Base-by-base conservation (phyloP, 768 basidiomycete species). In the Collybia nuda region DNA sequence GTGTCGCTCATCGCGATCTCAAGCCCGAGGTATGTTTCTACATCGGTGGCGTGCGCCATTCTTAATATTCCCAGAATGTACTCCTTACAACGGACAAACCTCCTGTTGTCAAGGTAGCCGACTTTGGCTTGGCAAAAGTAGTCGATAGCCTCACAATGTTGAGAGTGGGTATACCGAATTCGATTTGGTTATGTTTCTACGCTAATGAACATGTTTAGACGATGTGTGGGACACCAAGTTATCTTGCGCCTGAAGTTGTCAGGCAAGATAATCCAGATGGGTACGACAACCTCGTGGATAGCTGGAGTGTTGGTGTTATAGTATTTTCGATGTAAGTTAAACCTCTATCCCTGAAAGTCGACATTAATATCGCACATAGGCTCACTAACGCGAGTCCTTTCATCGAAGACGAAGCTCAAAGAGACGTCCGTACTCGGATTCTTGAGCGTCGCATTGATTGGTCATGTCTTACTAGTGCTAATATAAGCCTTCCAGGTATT, bases 241-340 rank as follows among this genome's bases (percentile, higher is more conserved):
- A 98, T 64, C 84, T 97, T 5, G 94, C 93, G 1, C 93, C 93
- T 1, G 95, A 98, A 58, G 92, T 99, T 26, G 88, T 98, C 43
- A 72, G 71, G 54, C 85, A 87, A 54, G 67, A 75, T 39, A 72
- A 78, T 38, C 68, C 75, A 23, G 72, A 81, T 49, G 95, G 94
- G 2, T 98, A 99, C 61, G 86, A 88, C 60, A 81, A 86, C 50
- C 72, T 88, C 17, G 97, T 98, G 44, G 97, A 99, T 63, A 93
- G 91, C 55, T 99, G 94, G 94, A 95, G 92, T 40, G 82, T 94
- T 9, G 96, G 97, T 5, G 93, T 97, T 18, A 97, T 98, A 47
- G 81, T 98, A 1, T 98, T 88, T 60, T 87, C 87, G 19, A 94
- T 93, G 94, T 93, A 60, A 39, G 14, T 11, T 44, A 22, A 40